Base-by-base conservation (phyloP, 2,329 filamentous ascomycete genomes). In the Aquanectria penicillioides region DNA sequence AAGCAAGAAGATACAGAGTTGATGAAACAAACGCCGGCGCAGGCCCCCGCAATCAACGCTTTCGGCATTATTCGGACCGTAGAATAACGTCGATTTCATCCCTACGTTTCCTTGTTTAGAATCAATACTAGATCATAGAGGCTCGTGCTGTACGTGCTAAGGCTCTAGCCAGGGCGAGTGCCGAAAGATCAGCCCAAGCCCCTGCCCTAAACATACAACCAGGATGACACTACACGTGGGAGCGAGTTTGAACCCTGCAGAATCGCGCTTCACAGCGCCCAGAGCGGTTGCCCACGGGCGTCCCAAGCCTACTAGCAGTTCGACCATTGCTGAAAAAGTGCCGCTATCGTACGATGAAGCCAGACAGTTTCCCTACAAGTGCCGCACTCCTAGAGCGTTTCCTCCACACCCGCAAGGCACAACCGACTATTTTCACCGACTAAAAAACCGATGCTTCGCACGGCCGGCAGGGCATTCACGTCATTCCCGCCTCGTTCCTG, bases 151-250 rank as follows among this genome's bases (percentile, higher is more conserved):
- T n/a, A 23, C 5, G 31, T 36, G 50, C 22, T 29, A 53, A 33
- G 23, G 28, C 33, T 13, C 36, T 51, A 31, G 40, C 36, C 54
- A 52, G 47, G 33, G 41, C 41, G 48, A 58, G 41, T 53, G 48
- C 55, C 55, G 55, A 58, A 37, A 41, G 48, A 58, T 53, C 55
- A 58, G 48, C 48, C 33, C 34, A 47, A 43, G 34, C 48, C 55
- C 47, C 55, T 52, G 48, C 22, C 18, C 10, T 37, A 40, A 26
- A 50, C 20, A 34, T 40, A 44, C 38, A 29, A 43, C 31, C 46
- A 57, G 46, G 46, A 50, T 50, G 53, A 50, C 38, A 50, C 37
- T 51, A 51, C 54, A 58, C 55, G 55, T 53, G 55, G 54, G 34
- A 58, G 36, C 34, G 43, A 28, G 41, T 48, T 29, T 28, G 48